Evolutionary conservation across 228 moss, liverwort and hornwort genomes (phyloP).

Genomic region (Sphagnum fallax): DNA sequence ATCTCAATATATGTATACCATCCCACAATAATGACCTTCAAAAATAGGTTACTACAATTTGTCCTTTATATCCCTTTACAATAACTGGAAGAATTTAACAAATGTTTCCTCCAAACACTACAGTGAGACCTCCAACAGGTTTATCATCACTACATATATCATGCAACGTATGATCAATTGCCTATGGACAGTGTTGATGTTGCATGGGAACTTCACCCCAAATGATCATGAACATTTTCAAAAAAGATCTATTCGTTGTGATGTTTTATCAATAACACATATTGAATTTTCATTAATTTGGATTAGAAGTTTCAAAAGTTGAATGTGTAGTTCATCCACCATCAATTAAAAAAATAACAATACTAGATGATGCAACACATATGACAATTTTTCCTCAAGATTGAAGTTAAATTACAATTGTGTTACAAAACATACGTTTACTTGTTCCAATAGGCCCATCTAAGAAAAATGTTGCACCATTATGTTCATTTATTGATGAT

Average conservation of each 20-base stretch:
- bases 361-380: neutral
- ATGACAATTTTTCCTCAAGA: neutral
- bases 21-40: neutral
- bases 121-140: neutral
- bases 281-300: neutral
- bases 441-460: neutral
- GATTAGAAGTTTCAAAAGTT: neutral
- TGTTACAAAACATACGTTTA: neutral
- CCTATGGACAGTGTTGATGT: neutral
- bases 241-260: neutral
- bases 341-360: neutral
- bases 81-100: neutral
- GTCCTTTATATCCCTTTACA: neutral
- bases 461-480: neutral
- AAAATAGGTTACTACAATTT: neutral
- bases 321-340: neutral
- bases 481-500: neutral
- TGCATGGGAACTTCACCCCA: conserved; percentile 3
- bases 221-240: neutral
- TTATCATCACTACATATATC: neutral
- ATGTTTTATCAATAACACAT: conserved; percentile 1
- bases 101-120: conserved; percentile 2
- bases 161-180: neutral
- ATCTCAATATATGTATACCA: neutral
- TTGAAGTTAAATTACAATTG: neutral